Base-by-base conservation (phyloP, 371 early-diverging fungal genomes). In the Umbelopsis sp. region DNA sequence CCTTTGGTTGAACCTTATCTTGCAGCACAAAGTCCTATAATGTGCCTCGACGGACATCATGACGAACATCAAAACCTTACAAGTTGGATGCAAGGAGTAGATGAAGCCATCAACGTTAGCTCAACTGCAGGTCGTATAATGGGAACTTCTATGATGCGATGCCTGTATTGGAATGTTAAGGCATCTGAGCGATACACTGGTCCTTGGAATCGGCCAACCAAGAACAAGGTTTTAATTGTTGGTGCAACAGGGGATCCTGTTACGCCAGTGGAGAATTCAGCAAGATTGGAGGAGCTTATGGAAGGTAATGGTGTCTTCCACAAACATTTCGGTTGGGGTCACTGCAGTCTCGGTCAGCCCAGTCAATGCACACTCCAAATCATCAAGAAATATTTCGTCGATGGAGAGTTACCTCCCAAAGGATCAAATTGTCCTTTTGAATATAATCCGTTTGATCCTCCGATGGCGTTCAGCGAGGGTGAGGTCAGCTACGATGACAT, bases 211-310 rank as follows among this genome's bases (percentile, higher is more conserved):
- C 48, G 63, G 14, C 70, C 16, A 22, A 63, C 67, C 16, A 75
- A 70, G 45, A 75, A 73, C 62, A 70, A 70, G 68, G 73, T 79
- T 10, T 68, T 80, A 24, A 5, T 80, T 22, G 53, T 77, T 18
- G 73, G 74, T 41, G 76, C 69, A 50, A 75, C 71, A 7, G 70
- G 65, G 18, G 80, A 80, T 67, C 77, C 77, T 20, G 77, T 76
- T 20, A 77, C 80, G 37, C 80, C 80, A 4, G 53, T 75, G 38
- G 70, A 64, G n/a, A 41, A 29, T 41, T 67, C 72, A n/a, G 65
- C 35, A 7, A 38, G 65, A 16, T 63, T 73, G 50, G 66, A 68
- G 32, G 11, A 25, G 6, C n/a, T 75, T 8, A 70, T 78, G 71
- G 70, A 63, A 8, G 70, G 66, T 18, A 76, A 73, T 63, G 71